Base-by-base conservation (phyloP, 371 early-diverging fungal genomes). In the Rhizopus arrhizus region DNA sequence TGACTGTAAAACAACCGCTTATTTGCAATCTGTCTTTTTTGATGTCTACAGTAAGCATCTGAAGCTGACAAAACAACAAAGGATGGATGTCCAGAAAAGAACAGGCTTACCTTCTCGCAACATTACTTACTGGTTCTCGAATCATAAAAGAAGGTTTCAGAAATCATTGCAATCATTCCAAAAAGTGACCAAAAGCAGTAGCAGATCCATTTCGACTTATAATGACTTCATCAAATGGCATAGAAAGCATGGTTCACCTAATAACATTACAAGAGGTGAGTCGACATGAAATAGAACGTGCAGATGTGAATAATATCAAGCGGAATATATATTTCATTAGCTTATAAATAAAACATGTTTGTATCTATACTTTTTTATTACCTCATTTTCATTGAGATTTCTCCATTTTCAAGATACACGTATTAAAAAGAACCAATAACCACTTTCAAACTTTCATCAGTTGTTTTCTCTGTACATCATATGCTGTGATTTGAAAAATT, bases 51-150 rank as follows among this genome's bases (percentile, higher is more conserved):
- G 66, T 28, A 51, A 55, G 22, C 55, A 58, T 5, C 29, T 41
- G n/a, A 76, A 72, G 38, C 54, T 76, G 6, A 74, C 70, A 34
- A 73, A 72, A 13, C 46, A 57, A n/a, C 72, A 76, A 46, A 53
- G 76, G 0, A 38, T n/a, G 9, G 31, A 54, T 41, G 63, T 74
- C 13, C 64, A 65, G 12, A n/a, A 47, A n/a, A 58, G 61, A 8
- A 79, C 76, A 22, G 73, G 73, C 0, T 47, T 79, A 11, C 58
- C 65, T 10, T 65, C 75, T 12, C 68, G 78, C 11, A 75, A 70
- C 28, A 70, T 78, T 33, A 78, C 78, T 11, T 78, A 78, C 42
- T 78, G 78, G 78, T 73, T 78, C 38, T 75, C 78, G 4, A 78
- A 78, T 46, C 75, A 73, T 34, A 75, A 75, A 28, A 60, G 78